A percentile compares a stretch with the other conserved stretches of the same genome.
Evolutionary conservation across 495 filamentous ascomycete genomes (phyloP).

Genomic region (Acidiella bohemica): DNA sequence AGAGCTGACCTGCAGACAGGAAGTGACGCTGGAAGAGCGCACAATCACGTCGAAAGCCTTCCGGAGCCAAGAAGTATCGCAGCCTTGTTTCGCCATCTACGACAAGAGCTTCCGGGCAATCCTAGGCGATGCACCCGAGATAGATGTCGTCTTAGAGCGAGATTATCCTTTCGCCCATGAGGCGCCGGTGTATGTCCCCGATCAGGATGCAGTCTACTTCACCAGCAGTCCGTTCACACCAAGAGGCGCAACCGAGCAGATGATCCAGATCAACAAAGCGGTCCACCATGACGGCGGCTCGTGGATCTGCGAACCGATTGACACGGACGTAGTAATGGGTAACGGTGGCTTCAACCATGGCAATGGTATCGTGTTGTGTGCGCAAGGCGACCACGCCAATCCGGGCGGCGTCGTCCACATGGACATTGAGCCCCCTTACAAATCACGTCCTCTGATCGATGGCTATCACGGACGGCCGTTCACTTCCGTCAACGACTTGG

Average conservation of each 20-base stretch:
- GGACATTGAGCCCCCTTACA: conserved; percentile 2
- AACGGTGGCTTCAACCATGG: conserved; percentile 11
- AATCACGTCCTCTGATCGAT: conserved; percentile 18
- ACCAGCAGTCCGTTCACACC: conserved; percentile 2
- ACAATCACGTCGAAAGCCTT: conserved; percentile 2
- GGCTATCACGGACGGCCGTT: conserved; percentile 35
- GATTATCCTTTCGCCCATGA: conserved; percentile 7
- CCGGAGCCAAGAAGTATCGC: not conserved
- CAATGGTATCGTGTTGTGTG: conserved; percentile 7
- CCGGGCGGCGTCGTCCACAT: conserved; percentile 11
- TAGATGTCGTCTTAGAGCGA: not conserved
- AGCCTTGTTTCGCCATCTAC: conserved; percentile 8
- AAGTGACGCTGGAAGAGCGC: too few relatives aligned
- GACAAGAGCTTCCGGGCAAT: conserved; percentile 5
- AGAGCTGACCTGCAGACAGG: too few relatives aligned
- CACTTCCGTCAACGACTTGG: conserved; percentile 37
- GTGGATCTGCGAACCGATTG: conserved; percentile 2
- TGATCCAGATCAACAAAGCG: conserved; percentile 6
- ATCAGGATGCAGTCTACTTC: conserved; percentile 7
- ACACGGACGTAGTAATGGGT: conserved; percentile 9
- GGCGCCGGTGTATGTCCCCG: conserved; percentile 6
- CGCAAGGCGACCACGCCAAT: conserved; percentile 2
- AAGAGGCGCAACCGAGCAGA: not conserved
- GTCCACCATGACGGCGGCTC: not conserved
- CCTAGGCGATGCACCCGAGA: not conserved